phyloP scores from a whole-genome alignment of 2,329 filamentous ascomycete species.

The Colletotrichum liaoningense region DNA sequence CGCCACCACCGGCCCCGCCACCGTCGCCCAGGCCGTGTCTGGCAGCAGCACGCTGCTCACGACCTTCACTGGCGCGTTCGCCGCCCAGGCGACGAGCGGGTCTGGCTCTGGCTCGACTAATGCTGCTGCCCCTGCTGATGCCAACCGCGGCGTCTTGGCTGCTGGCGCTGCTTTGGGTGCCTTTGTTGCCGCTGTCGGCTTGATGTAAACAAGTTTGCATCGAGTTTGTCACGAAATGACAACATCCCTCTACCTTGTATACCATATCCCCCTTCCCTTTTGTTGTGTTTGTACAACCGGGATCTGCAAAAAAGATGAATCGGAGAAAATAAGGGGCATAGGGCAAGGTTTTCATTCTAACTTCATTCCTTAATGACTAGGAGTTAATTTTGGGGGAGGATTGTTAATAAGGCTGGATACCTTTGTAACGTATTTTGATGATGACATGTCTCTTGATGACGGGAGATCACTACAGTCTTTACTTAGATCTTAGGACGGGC shows the following conservation, averaged over 20 bases:
- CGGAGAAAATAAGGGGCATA: slow-evolving; percentile 14
- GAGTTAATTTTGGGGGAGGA: neutral
- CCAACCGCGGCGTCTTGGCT: slow-evolving; percentile 33
- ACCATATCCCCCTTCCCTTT: slow-evolving; percentile 17
- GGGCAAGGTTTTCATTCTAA: neutral
- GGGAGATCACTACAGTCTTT: slow-evolving; percentile 16
- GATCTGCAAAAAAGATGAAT: slow-evolving; percentile 11
- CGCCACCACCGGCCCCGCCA: slow-evolving; percentile 16
- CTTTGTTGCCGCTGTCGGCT: slow-evolving; percentile 36
- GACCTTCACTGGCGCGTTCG: slow-evolving; percentile 34
- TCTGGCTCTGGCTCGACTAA: slow-evolving; percentile 18
- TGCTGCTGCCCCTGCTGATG: slow-evolving; percentile 12
- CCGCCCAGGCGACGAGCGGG: slow-evolving; percentile 30
- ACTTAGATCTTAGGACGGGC: slow-evolving; percentile 1
- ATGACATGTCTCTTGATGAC: neutral
- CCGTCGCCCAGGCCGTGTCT: slow-evolving; percentile 32
- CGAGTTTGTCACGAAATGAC: neutral
- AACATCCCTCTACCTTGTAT: slow-evolving; percentile 7
- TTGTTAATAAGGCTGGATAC: slow-evolving; percentile 28
- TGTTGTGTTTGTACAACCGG: slow-evolving; percentile 1
- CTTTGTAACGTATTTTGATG: slow-evolving; percentile 25
- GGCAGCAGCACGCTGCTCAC: slow-evolving; percentile 39
- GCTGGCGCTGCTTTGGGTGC: slow-evolving; percentile 37
- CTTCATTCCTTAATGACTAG: slow-evolving; percentile 4
- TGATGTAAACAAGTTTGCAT: slow-evolving; percentile 31